A percentile compares a stretch with the other conserved stretches of the same genome.
Evolutionary conservation across 2,329 filamentous ascomycete species (phyloP).

Genomic region (Neopestalotiopsis rosae): DNA sequence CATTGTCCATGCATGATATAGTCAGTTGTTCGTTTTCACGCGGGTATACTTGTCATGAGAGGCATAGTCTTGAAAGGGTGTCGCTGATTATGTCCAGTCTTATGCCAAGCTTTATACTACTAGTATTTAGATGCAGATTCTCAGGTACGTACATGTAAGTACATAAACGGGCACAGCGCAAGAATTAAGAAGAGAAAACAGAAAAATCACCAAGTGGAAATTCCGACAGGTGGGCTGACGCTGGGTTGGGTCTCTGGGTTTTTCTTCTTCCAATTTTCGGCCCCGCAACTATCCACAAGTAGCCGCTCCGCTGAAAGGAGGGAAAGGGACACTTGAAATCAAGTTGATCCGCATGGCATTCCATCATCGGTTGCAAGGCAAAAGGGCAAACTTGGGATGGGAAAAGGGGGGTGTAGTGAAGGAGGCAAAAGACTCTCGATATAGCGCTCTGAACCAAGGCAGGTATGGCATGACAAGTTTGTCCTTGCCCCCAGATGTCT

Average conservation of each 20-base stretch:
- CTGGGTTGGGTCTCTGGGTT: not conserved
- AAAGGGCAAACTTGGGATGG: not conserved
- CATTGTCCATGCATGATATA: slow-evolving; percentile 5
- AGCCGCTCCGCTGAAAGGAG: not conserved
- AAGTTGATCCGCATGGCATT: not conserved
- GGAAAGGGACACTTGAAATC: not conserved
- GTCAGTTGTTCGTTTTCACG: not conserved
- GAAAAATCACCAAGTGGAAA: not conserved
- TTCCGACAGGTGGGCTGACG: not conserved
- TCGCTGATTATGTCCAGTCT: no score
- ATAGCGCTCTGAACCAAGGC: not conserved
- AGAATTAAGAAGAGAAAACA: no score
- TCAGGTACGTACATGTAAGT: no score
- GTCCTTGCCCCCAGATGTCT: not conserved
- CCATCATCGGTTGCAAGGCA: not conserved
- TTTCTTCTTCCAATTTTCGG: not conserved
- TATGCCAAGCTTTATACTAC: no score
- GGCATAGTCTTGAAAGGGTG: no score
- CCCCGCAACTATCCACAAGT: slow-evolving; percentile 12
- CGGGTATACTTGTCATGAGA: not conserved
- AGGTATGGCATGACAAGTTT: not conserved
- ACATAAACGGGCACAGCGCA: no score
- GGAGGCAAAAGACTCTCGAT: not conserved
- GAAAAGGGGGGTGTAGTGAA: not conserved
- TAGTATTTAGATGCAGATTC: no score